Base-by-base conservation (phyloP, 805 yeast genomes). In the Candida sakaeoensis region DNA sequence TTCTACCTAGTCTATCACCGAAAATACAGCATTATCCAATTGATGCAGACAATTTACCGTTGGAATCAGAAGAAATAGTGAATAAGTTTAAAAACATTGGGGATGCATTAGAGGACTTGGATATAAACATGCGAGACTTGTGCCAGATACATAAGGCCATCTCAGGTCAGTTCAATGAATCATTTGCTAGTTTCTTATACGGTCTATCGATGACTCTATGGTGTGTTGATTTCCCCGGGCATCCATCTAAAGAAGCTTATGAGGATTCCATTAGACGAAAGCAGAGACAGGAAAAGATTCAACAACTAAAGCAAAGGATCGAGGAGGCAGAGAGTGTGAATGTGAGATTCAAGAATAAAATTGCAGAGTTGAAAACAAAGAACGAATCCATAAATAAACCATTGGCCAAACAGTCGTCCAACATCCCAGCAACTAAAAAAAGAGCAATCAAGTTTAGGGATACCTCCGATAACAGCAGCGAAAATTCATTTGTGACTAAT, bases 131-230 rank as follows among this genome's bases (percentile, higher is more conserved):
- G 60, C 65, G 69, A n/a, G 68, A 72, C 29, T 57, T 87, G 27
- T 76, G 76, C 38, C 61, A 60, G 37, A 72, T 82, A 8, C 88
- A 87, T 58, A 76, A 79, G 32, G 75, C 77, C 5, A 60, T 89
- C 15, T 70, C 72, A 2, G 65, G 70, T 21, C 60, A 61, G 18
- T 82, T 89, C 58, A 87, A 87, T 54, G 96, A 88, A 58, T 76
- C 87, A 2, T 77, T 89, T 50, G 80, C 86, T 1, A 69, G 90
- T 28, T 80, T 88, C 40, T 55, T 88, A 38, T 86, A 85, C 52
- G 95, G 96, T 1, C 61, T 88, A 36, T 78, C 83, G 54, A 79
- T 87, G 59, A 87, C 89, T 52, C 90, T 95, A 45, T 88, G 93
- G 82, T 85, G 95, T 60, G 84, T 84, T 19, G 89, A 85, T 52